phyloP scores from a whole-genome alignment of 306 rosid genomes.

The Prunus davidiana region DNA sequence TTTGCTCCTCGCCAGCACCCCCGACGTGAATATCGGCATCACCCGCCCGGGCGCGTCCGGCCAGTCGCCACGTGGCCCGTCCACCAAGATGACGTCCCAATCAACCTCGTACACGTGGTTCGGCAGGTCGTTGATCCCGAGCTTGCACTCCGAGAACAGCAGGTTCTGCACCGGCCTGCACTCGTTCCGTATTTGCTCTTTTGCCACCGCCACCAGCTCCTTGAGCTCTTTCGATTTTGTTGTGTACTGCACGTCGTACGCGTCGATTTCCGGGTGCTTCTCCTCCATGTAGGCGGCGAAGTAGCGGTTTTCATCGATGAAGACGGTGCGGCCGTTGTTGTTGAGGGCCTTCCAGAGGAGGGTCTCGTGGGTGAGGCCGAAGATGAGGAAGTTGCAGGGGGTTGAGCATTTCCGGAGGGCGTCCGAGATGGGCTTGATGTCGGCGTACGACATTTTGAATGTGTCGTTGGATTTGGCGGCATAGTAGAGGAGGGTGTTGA shows the following conservation, averaged over 20 bases:
- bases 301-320: conserved; percentile 92
- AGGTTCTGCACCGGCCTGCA: conserved; percentile 95
- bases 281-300: conserved; percentile 85
- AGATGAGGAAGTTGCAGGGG: conserved; percentile 73
- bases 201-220: conserved; percentile 59
- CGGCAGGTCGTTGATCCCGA: conserved; percentile 85
- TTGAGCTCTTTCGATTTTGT: conserved; percentile 63
- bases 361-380: conserved; percentile 87
- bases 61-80: conserved; percentile 92
- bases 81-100: conserved; percentile 88
- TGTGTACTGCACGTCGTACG: conserved; percentile 86
- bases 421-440: conserved; percentile 80
- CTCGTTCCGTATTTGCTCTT: conserved; percentile 68
- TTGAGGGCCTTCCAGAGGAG: conserved; percentile 90
- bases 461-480: conserved; percentile 80
- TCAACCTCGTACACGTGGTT: conserved; percentile 91
- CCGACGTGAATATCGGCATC: conserved; percentile 84
- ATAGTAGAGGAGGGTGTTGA: conserved; percentile 82
- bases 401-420: conserved; percentile 73
- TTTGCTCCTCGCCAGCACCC: conserved; percentile 83
- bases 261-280: conserved; percentile 89
- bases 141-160: conserved; percentile 73
- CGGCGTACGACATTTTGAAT: conserved; percentile 74
- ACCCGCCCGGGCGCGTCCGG: conserved; percentile 88
- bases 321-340: conserved; percentile 84